These are phyloP conservation scores for Globisporangium cystogenes DNA, from an alignment of 352 stramenopile species.

Conservation along the genomic window DNA sequence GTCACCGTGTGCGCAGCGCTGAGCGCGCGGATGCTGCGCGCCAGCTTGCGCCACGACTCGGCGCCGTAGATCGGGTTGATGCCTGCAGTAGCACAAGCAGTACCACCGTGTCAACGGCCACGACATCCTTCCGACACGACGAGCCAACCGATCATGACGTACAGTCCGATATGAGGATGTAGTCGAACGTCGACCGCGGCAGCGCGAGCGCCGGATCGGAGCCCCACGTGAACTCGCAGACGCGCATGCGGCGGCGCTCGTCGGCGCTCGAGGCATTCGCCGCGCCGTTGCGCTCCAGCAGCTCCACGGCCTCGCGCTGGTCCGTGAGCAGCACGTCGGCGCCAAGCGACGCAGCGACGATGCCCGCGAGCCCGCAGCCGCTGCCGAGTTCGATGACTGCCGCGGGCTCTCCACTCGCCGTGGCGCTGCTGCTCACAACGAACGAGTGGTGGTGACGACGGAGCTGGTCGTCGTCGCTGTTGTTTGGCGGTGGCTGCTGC, in stretches of 20 bases:
- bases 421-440: background rate
- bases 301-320: conserved; percentile 56
- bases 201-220: conserved; percentile 19
- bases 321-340: conserved; percentile 68
- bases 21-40: conserved; percentile 56
- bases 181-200: conserved; percentile 29
- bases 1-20: conserved; percentile 46
- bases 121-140: too few relatives aligned
- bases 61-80: conserved; percentile 85
- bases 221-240: conserved; percentile 66
- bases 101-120: background rate
- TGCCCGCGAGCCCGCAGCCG: conserved; percentile 66
- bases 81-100: conserved; percentile 12
- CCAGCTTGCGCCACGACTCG: conserved; percentile 75
- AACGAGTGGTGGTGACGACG: background rate
- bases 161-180: conserved; percentile 81
- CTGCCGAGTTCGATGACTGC: conserved; percentile 74
- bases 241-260: conserved; percentile 30
- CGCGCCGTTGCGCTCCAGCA: conserved; percentile 53
- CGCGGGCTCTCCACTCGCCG: background rate
- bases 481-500: conserved; percentile 6
- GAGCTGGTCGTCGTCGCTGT: too few relatives aligned
- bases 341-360: conserved; percentile 61
- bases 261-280: conserved; percentile 35
- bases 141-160: conserved; percentile 6